Percentiles rank a stretch among this genome's conserved stretches.
phyloP scores from a whole-genome alignment of 345 rosid species.

The Linum usitatissimum region DNA sequence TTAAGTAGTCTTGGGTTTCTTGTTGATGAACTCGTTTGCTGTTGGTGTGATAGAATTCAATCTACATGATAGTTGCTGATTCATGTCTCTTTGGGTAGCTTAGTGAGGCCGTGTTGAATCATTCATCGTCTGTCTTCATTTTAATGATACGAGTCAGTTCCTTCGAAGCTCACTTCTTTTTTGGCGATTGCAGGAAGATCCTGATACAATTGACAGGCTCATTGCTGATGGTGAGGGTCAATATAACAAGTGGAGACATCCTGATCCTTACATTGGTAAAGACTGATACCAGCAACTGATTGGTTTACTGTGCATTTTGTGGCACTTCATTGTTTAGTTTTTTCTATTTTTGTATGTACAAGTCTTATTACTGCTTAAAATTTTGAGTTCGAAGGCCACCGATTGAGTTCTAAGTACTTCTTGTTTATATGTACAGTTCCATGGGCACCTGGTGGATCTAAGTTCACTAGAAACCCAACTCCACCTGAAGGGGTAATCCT shows the following conservation, averaged over 20 bases:
- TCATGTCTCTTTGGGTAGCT: too few species aligned
- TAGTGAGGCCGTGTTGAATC: neutral
- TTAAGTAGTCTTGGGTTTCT: neutral
- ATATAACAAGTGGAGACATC: constrained; percentile 80
- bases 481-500: constrained; percentile 84
- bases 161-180: neutral
- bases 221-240: constrained; percentile 67
- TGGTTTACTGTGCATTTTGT: too few species aligned
- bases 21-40: neutral
- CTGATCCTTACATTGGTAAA: constrained; percentile 91
- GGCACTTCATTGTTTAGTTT: too few species aligned
- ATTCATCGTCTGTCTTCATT: neutral
- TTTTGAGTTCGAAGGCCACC: neutral
- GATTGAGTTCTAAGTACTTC: neutral
- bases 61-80: neutral
- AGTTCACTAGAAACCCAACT: constrained; percentile 86
- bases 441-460: constrained; percentile 98
- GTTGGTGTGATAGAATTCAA: neutral
- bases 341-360: too few species aligned
- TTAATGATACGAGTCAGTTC: neutral
- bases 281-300: neutral
- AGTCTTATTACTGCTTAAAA: neutral
- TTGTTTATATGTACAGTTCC: constrained; percentile 54
- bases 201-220: constrained; percentile 69
- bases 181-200: constrained; percentile 51